Conservation (phyloP, 257 asterid genomes). For the Agastache rugosa region DNA sequence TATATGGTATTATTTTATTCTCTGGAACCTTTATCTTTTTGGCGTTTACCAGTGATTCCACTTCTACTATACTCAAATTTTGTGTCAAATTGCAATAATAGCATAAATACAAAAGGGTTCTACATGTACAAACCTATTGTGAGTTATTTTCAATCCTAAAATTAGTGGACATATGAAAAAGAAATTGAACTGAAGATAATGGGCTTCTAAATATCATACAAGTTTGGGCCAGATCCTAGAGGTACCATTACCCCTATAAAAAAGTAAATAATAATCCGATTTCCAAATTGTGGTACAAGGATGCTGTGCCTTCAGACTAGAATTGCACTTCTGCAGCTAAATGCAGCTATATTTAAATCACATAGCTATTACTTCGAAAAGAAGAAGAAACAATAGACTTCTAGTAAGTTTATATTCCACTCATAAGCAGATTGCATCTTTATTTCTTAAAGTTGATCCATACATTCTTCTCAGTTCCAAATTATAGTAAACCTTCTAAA, state of each 20-base stretch:
- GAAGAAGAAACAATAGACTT: not conserved
- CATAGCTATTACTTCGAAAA: not conserved
- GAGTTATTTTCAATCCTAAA: not conserved
- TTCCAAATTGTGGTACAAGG: slow-evolving; percentile 4
- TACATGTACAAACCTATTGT: not conserved
- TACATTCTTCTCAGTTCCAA: slow-evolving; percentile 14
- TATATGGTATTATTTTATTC: not conserved
- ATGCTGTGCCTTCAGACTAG: not conserved
- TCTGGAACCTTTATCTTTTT: not conserved
- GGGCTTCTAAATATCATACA: not conserved
- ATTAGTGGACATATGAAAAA: not conserved
- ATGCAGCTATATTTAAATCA: not conserved
- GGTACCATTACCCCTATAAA: not conserved
- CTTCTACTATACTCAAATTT: not conserved
- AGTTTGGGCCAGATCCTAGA: slow-evolving; percentile 22
- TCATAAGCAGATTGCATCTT: not conserved
- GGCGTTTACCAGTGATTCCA: not conserved
- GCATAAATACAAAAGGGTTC: not conserved
- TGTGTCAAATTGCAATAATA: not conserved
- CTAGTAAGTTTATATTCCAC: slow-evolving; percentile 1
- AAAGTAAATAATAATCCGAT: not conserved
- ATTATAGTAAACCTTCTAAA: slow-evolving; percentile 2
- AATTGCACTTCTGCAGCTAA: slow-evolving; percentile 11
- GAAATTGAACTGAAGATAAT: not conserved
- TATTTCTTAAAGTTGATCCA: slow-evolving; percentile 20